Percentiles rank a stretch among this genome's conserved stretches.
Conservation (phyloP, 495 filamentous ascomycete species). For the Sordaria brevicollis region DNA sequence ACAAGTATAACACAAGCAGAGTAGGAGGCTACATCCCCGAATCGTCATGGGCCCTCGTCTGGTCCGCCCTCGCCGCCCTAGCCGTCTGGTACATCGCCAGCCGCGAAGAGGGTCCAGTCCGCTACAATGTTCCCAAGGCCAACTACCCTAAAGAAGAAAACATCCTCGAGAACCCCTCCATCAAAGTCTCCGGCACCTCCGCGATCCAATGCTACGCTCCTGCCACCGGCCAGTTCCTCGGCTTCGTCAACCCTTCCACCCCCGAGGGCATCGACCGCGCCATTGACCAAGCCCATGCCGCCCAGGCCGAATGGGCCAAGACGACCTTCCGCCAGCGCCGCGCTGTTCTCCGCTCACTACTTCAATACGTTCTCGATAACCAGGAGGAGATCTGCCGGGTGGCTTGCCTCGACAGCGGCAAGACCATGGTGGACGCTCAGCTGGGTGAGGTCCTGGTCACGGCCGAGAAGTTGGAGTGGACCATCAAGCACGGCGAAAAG, state of each 20-base stretch:
- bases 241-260: conserved; percentile 68
- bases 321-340: conserved; percentile 71
- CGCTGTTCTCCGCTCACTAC: conserved; percentile 68
- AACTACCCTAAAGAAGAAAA: conserved; percentile 39
- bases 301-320: conserved; percentile 70
- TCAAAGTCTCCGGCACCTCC: conserved; percentile 45
- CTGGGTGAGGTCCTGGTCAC: conserved; percentile 94
- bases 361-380: conserved; percentile 79
- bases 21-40: conserved; percentile 3
- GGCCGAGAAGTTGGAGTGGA: conserved; percentile 89
- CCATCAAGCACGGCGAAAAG: conserved; percentile 80
- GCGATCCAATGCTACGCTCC: conserved; percentile 82
- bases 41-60: conserved; percentile 9
- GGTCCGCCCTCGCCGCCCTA: conserved; percentile 16
- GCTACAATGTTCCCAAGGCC: conserved; percentile 29
- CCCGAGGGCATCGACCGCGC: conserved; percentile 71
- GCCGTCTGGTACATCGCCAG: conserved; percentile 18
- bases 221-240: conserved; percentile 76
- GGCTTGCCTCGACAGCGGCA: conserved; percentile 92
- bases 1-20: background rate
- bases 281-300: conserved; percentile 59
- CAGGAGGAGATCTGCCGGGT: conserved; percentile 77
- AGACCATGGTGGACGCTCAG: conserved; percentile 86
- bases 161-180: conserved; percentile 50
- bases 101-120: conserved; percentile 24